Conservation (phyloP, 768 basidiomycete species). For the Podaxis sp. region DNA sequence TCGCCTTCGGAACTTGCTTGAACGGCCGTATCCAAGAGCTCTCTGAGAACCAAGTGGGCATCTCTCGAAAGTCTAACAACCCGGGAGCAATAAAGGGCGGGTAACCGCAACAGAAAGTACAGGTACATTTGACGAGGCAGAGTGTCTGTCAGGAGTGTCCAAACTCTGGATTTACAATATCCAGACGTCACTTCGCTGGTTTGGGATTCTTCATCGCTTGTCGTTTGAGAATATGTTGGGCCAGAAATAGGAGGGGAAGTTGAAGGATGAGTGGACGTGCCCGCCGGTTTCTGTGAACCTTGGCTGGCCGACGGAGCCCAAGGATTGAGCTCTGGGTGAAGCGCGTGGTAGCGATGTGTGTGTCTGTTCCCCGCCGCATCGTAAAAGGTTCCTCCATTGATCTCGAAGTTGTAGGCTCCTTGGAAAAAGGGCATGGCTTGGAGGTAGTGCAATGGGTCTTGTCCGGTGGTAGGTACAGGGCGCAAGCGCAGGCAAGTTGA, state of each 20-base stretch:
- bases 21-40: constrained; percentile 45
- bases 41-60: constrained; percentile 56
- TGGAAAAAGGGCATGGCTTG: background rate
- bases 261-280: background rate
- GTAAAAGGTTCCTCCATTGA: background rate
- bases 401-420: background rate
- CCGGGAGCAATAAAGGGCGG: constrained; percentile 24
- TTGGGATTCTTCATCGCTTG: background rate
- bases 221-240: background rate
- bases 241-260: background rate
- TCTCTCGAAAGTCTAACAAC: constrained; percentile 64
- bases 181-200: background rate
- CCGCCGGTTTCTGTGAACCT: background rate
- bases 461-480: too few species aligned
- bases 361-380: background rate
- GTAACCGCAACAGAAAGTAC: background rate
- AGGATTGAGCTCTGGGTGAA: background rate
- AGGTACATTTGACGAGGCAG: background rate
- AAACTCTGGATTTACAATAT: background rate
- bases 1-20: constrained; percentile 17
- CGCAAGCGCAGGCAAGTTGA: too few species aligned
- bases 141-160: background rate
- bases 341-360: background rate
- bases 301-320: background rate
- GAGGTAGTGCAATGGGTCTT: background rate